phyloP scores from a whole-genome alignment of 371 early-diverging fungal genomes.

The Lichtheimia hyalospora region DNA sequence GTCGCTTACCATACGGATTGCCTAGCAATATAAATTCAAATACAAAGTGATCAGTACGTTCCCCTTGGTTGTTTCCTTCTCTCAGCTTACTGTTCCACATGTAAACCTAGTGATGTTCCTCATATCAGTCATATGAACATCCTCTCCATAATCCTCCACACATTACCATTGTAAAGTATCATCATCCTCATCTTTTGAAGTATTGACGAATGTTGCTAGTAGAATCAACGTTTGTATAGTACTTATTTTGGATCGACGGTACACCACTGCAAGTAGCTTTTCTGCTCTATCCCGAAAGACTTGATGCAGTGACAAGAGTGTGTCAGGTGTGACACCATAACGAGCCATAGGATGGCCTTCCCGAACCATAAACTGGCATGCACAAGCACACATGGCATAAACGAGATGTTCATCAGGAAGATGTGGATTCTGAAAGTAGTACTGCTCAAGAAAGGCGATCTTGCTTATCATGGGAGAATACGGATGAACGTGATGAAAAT shows the following conservation, averaged over 20 bases:
- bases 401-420: slow-evolving; percentile 35
- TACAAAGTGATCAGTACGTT: not conserved
- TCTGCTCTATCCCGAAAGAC: slow-evolving; percentile 23
- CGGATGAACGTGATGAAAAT: slow-evolving; percentile 33
- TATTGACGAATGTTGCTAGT: slow-evolving; percentile 30
- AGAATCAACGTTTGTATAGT: slow-evolving; percentile 40
- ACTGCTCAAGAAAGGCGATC: slow-evolving; percentile 35
- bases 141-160: not conserved
- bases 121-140: not conserved
- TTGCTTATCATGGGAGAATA: slow-evolving; percentile 40
- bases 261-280: slow-evolving; percentile 17
- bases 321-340: slow-evolving; percentile 2
- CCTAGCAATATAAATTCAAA: slow-evolving; percentile 1
- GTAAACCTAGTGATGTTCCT: slow-evolving; percentile 5
- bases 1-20: slow-evolving; percentile 28
- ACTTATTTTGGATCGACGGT: slow-evolving; percentile 35
- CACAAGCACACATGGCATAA: slow-evolving; percentile 27
- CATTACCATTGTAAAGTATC: slow-evolving; percentile 33
- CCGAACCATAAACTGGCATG: slow-evolving; percentile 12
- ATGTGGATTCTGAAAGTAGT: slow-evolving; percentile 33
- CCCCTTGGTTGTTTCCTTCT: not conserved
- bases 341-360: slow-evolving; percentile 11
- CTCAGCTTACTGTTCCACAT: slow-evolving; percentile 10
- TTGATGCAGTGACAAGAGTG: slow-evolving; percentile 10
- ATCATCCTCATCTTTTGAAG: slow-evolving; percentile 24